A percentile compares a stretch with the other conserved stretches of the same genome.
Conservation (phyloP, 2,329 filamentous ascomycete genomes). For the Thielaviopsis ethacetica region DNA sequence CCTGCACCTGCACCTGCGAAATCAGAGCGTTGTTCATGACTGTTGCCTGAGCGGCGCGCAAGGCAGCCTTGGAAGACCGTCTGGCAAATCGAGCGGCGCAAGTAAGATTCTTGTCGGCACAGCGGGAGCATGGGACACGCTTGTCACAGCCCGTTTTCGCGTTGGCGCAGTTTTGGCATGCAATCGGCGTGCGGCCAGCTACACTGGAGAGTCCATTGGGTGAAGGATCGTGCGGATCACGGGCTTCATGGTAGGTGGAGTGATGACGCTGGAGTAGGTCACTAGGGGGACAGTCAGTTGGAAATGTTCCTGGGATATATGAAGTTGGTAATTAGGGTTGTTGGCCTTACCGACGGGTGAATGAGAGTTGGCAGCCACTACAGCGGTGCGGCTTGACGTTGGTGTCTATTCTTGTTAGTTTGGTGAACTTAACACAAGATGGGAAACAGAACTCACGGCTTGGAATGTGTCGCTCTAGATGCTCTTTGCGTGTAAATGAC, state of each 20-base stretch:
- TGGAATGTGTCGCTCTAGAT: slow-evolving; percentile 38
- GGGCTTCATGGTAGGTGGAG: slow-evolving; percentile 33
- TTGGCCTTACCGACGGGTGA: slow-evolving; percentile 28
- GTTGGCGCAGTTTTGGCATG: slow-evolving; percentile 23
- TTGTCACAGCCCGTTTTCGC: slow-evolving; percentile 25
- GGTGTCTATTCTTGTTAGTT: slow-evolving; percentile 26
- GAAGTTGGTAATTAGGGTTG: background rate
- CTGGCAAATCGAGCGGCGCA: slow-evolving; percentile 32
- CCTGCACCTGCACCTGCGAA: background rate
- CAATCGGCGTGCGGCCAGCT: slow-evolving; percentile 25
- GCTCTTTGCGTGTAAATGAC: slow-evolving; percentile 38
- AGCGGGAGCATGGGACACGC: slow-evolving; percentile 23
- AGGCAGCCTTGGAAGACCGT: slow-evolving; percentile 31
- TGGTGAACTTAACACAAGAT: background rate
- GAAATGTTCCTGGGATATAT: background rate
- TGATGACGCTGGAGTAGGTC: slow-evolving; percentile 35
- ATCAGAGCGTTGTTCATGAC: slow-evolving; percentile 4
- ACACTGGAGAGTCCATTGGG: slow-evolving; percentile 27
- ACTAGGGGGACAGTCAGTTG: slow-evolving; percentile 17
- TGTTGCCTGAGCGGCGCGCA: slow-evolving; percentile 25
- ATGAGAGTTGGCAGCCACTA: slow-evolving; percentile 30
- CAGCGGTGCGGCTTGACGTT: slow-evolving; percentile 38
- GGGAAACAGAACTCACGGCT: slow-evolving; percentile 25
- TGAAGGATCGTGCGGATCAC: slow-evolving; percentile 28
- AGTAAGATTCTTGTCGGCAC: slow-evolving; percentile 20